phyloP scores from a whole-genome alignment of 2,329 filamentous ascomycete species.

The Juglanconis sp. region DNA sequence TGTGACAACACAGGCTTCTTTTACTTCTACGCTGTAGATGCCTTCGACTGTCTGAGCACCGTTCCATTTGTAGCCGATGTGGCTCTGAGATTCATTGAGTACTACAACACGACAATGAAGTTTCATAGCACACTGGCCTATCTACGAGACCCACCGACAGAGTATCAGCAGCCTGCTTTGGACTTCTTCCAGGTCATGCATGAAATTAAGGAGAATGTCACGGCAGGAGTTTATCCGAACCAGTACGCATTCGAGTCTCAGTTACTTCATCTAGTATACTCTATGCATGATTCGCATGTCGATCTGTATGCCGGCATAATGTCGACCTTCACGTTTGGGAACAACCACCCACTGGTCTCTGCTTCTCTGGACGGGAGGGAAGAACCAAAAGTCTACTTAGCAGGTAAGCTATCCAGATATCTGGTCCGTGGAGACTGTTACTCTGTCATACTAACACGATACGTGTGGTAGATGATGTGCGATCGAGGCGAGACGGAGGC shows the following conservation, averaged over 20 bases:
- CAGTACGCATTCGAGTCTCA: constrained; percentile 36
- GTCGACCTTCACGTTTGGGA: constrained; percentile 29
- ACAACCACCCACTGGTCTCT: constrained; percentile 27
- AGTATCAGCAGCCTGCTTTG: constrained; percentile 29
- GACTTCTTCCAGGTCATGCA: constrained; percentile 30
- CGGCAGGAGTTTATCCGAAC: constrained; percentile 29
- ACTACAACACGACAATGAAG: constrained; percentile 40
- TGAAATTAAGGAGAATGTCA: constrained; percentile 29
- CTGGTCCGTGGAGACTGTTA: not conserved
- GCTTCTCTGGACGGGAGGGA: constrained; percentile 30
- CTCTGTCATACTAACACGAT: constrained; percentile 11
- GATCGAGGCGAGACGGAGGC: not conserved
- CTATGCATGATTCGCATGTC: constrained; percentile 35
- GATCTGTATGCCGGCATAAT: constrained; percentile 28
- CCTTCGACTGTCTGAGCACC: constrained; percentile 37
- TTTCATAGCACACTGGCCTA: constrained; percentile 25
- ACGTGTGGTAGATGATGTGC: too few relatives aligned
- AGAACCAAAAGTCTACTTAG: constrained; percentile 31
- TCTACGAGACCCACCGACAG: constrained; percentile 26
- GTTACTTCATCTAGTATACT: constrained; percentile 29
- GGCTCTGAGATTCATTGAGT: constrained; percentile 39
- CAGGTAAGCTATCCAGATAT: not conserved
- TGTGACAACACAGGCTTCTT: too few relatives aligned
- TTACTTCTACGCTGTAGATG: too few relatives aligned
- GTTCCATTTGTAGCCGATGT: constrained; percentile 44